A percentile compares a stretch with the other conserved stretches of the same genome.
Conservation (phyloP, 768 basidiomycete genomes). For the Podaxis sp. region DNA sequence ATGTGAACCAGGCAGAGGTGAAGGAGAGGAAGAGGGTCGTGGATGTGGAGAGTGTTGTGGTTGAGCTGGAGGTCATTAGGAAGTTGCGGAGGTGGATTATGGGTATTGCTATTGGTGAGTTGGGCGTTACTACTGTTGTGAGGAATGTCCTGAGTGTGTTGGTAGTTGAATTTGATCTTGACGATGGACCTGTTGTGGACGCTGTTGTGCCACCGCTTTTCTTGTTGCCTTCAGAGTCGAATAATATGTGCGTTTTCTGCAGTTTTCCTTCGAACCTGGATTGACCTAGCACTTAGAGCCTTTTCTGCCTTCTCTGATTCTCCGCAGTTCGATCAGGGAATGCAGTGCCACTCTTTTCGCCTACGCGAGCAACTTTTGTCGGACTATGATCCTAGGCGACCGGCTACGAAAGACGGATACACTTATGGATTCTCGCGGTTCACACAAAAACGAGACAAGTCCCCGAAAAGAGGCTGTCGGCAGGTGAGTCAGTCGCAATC, state of each 20-base stretch:
- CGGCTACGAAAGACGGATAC: conserved; percentile 56
- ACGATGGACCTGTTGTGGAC: conserved; percentile 78
- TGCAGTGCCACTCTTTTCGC: conserved; percentile 83
- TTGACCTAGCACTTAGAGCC: conserved; percentile 49
- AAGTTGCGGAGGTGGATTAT: conserved; percentile 68
- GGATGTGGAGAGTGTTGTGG: conserved; percentile 41
- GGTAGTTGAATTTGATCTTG: conserved; percentile 85
- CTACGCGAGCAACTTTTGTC: conserved; percentile 50
- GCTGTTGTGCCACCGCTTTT: conserved; percentile 67
- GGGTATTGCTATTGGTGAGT: conserved; percentile 63
- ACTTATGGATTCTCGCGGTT: conserved; percentile 81
- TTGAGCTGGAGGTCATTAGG: conserved; percentile 45
- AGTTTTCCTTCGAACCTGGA: not conserved
- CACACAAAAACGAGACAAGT: conserved; percentile 62
- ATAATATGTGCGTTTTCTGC: conserved; percentile 73
- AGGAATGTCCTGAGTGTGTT: conserved; percentile 1
- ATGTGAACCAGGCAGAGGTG: conserved; percentile 26
- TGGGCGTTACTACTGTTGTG: not conserved
- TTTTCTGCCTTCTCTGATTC: conserved; percentile 95
- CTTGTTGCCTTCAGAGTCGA: conserved; percentile 64
- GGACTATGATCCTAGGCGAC: conserved; percentile 27
- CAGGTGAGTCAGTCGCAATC: conserved; percentile 48
- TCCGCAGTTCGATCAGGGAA: conserved; percentile 79
- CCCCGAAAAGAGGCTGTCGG: conserved; percentile 75
- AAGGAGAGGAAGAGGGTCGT: conserved; percentile 29